Base-by-base conservation (phyloP, 805 yeast genomes). In the Helenozyma rhizophorensis region DNA sequence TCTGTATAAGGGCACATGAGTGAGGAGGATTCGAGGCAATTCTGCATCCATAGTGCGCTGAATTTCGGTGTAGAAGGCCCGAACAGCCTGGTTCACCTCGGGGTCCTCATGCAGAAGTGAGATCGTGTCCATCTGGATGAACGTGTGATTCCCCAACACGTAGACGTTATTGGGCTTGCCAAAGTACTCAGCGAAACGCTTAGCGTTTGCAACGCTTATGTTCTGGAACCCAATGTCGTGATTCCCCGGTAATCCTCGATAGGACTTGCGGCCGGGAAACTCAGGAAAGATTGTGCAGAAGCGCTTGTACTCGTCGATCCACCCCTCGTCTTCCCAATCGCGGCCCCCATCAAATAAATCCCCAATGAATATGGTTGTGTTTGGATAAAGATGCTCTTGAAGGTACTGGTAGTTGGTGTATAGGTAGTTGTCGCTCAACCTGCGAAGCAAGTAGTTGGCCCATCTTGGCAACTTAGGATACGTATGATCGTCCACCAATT, bases 221-320 rank as follows among this genome's bases (percentile, higher is more conserved):
- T 79, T 75, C 18, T 93, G 96, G 60, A 83, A 90, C 0, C 99
- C 99, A 43, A 94, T 86, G 54, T 93, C 99, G 55, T 93, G 99
- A 53, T 93, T 93, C 2, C 98, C 99, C 0, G 96, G 96, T 7
- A 74, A 51, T 2, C 68, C 57, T 21, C 60, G 46, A 32, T 54
- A 51, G 16, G 58, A 56, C 14, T 58, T 46, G 31, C 74, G 62
- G 33, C 66, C 59, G n/a, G 70, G 61, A 35, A 68, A 68, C 38
- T 65, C 61, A 6, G 83, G 80, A 56, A 84, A 90, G 4, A 93
- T 74, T 1, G 54, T 42, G 42, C 76, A 70, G 56, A 83, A 93
- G 32, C 98, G 63, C 14, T 56, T 50, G 48, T 71, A 80, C 56
- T 93, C 97, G 10, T 67, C 60, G 34, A 74, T 58, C 94, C 96